Conservation (phyloP, 441 rosid species). For the Omphalea diandra region DNA sequence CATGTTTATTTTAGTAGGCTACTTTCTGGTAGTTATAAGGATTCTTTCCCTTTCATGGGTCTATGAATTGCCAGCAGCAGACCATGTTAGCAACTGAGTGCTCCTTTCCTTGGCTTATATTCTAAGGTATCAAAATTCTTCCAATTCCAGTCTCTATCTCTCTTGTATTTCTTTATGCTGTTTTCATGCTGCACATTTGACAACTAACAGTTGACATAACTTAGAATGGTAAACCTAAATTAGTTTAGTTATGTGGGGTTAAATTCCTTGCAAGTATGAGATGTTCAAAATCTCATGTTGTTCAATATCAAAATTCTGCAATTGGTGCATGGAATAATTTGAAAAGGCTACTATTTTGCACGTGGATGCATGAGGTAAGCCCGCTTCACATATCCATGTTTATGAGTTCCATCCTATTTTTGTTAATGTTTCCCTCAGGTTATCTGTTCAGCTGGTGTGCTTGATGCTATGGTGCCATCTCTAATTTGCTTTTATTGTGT, state of each 20-base stretch:
- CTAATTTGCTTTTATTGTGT: slow-evolving; percentile 89
- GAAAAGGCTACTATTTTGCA: slow-evolving; percentile 45
- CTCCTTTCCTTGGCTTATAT: slow-evolving; percentile 73
- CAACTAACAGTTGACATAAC: slow-evolving; percentile 37
- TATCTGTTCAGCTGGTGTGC: slow-evolving; percentile 91
- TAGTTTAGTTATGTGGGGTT: slow-evolving; percentile 34
- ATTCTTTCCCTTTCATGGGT: slow-evolving; percentile 70
- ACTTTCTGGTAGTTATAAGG: slow-evolving; percentile 76
- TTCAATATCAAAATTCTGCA: slow-evolving; percentile 45
- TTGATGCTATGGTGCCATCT: slow-evolving; percentile 92
- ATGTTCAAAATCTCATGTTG: slow-evolving; percentile 47
- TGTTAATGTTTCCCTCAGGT: slow-evolving; percentile 83
- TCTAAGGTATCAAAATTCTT: slow-evolving; percentile 77
- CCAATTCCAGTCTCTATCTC: slow-evolving; percentile 41
- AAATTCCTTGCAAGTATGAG: slow-evolving; percentile 43
- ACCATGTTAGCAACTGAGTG: slow-evolving; percentile 79
- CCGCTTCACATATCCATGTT: slow-evolving; percentile 47
- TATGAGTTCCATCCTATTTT: slow-evolving; percentile 59
- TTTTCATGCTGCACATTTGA: slow-evolving; percentile 31
- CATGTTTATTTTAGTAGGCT: slow-evolving; percentile 59
- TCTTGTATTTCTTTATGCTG: slow-evolving; percentile 29
- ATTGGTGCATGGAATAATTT: slow-evolving; percentile 54
- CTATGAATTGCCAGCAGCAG: slow-evolving; percentile 79
- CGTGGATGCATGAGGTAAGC: slow-evolving; percentile 63
- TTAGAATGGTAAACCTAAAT: slow-evolving; percentile 29